phyloP scores from a whole-genome alignment of 208 protist genomes.

The Leptomonas seymouri region DNA sequence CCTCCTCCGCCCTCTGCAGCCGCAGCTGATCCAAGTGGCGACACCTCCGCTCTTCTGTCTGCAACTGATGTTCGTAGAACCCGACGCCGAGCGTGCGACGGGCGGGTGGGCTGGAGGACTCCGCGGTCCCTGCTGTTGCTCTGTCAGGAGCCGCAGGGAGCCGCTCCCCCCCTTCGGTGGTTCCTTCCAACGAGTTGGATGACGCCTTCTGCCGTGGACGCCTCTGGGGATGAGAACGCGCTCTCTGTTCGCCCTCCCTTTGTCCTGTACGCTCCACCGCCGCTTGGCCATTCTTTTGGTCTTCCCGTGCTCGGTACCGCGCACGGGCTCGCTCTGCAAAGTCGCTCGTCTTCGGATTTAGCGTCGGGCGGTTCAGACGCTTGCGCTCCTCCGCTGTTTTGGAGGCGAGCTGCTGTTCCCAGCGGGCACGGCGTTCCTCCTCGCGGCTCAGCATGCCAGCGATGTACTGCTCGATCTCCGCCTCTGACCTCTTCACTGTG shows the following conservation, averaged over 20 bases:
- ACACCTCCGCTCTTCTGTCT: conserved; percentile 25
- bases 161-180: background rate
- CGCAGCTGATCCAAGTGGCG: conserved; percentile 33
- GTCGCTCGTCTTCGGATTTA: conserved; percentile 33
- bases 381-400: conserved; percentile 18
- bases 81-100: background rate
- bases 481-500: conserved; percentile 10
- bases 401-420: conserved; percentile 15
- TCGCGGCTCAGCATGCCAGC: conserved; percentile 28
- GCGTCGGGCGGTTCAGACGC: background rate
- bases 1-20: conserved; percentile 25
- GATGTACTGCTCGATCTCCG: conserved; percentile 30
- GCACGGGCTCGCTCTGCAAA: conserved; percentile 39
- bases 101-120: background rate
- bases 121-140: background rate
- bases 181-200: background rate
- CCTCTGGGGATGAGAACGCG: background rate
- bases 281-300: background rate
- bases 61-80: conserved; percentile 43
- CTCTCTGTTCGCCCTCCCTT: background rate
- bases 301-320: conserved; percentile 23
- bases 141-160: background rate
- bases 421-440: conserved; percentile 28
- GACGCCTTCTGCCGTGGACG: background rate
- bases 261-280: background rate